phyloP scores from a whole-genome alignment of 352 stramenopile species.

The Peronospora belbahrii region DNA sequence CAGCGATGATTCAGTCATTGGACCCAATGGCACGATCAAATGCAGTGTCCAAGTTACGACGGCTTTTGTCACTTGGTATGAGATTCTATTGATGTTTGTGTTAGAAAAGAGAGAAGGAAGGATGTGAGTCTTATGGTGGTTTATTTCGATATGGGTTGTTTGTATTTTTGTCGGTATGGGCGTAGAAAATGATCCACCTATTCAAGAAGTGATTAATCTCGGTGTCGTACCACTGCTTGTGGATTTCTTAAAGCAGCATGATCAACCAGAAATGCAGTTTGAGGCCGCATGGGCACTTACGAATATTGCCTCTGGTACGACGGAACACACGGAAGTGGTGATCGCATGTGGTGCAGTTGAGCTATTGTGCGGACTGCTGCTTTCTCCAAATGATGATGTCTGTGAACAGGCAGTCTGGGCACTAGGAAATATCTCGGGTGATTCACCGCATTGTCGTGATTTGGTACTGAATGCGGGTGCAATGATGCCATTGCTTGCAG shows the following conservation, averaged over 20 bases:
- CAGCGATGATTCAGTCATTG: constrained; percentile 90
- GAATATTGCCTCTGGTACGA: constrained; percentile 98
- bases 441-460: constrained; percentile 95
- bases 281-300: constrained; percentile 99
- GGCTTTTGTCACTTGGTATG: constrained; percentile 93
- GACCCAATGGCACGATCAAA: constrained; percentile 90
- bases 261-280: constrained; percentile 94
- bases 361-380: constrained; percentile 93
- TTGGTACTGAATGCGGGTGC: constrained; percentile 91
- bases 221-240: constrained; percentile 96
- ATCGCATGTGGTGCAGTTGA: constrained; percentile 96
- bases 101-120: too few species aligned
- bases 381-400: constrained; percentile 96
- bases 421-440: constrained; percentile 98
- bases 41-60: constrained; percentile 93
- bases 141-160: too few species aligned
- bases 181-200: constrained; percentile 94
- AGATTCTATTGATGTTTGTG: not conserved
- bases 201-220: constrained; percentile 96
- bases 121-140: too few species aligned
- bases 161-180: not conserved
- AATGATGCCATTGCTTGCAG: constrained; percentile 92
- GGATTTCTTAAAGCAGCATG: constrained; percentile 92
- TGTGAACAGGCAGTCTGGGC: constrained; percentile 96
- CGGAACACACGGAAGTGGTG: constrained; percentile 96